Evolutionary conservation across 306 rosid genomes (phyloP), one percentile per base, ranked within the genome.

Genomic region (Ochetophila trinervis): DNA sequence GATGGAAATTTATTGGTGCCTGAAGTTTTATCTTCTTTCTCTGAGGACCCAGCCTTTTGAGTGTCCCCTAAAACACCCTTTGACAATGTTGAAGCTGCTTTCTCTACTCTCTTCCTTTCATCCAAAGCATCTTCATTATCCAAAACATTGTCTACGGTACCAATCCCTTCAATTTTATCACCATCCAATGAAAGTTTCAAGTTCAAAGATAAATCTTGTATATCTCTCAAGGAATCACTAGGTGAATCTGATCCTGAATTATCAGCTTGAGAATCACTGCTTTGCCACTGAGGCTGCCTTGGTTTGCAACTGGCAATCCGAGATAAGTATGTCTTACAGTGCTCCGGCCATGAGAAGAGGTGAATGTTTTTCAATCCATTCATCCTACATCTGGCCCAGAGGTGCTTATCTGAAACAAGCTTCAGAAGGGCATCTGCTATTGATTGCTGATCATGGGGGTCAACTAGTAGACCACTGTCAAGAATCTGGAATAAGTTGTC

Each of bases 331-430:
- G 76, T 80, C 75, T 77, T 83, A 27, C 85, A 83, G 69, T 83
- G 88, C 81, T 77, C 83, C 0, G 82, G 84, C 87, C 87, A 83
- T 54, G 87, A 83, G 51, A 79, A 83, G 44, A 83, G 85, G 71
- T 79, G 85, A 63, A 83, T 76, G 57, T 84, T 84, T 76, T 84
- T 84, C 62, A 84, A 73, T 30, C 89, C 89, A 64, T 76, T 81
- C 70, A 81, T 84, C 72, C 86, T 65, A 70, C 84, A 84, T 67
- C 70, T 81, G 24, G 82, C 78, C 89, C 89, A 84, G 67, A 84
- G 82, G 18, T 84, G 89, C 67, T 84, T 84, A 53, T 84, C 84
- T 10, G 84, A 76, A 81, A 84, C 89, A 73, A 84, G 86, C 69
- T 84, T 84, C 61, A 81, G 78, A 63, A 84, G 89, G 68, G 89